A percentile compares a stretch with the other conserved stretches of the same genome.
These are phyloP conservation scores for Neurospora sp. DNA, from an alignment of 495 filamentous ascomycete genomes.

Conservation along the genomic window DNA sequence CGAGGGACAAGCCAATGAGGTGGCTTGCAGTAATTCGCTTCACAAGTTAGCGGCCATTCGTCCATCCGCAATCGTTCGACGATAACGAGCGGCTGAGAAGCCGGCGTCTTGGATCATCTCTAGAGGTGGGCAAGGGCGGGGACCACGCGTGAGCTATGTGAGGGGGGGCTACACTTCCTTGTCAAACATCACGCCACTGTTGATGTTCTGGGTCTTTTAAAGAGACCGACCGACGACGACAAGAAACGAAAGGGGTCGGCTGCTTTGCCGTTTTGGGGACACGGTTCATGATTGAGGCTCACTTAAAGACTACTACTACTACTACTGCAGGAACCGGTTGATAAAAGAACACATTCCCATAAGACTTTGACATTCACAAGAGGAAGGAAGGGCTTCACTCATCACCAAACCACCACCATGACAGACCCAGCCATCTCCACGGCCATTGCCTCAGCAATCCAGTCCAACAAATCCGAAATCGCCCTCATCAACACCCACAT, in stretches of 20 bases:
- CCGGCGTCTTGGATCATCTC: background rate
- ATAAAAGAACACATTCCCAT: background rate
- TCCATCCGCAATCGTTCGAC: background rate
- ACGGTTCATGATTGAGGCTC: background rate
- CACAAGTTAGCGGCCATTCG: background rate
- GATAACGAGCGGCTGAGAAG: background rate
- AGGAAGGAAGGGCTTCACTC: background rate
- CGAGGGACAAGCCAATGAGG: background rate
- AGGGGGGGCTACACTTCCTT: background rate
- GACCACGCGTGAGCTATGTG: background rate
- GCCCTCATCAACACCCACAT: conserved; percentile 40
- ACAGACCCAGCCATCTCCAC: conserved; percentile 10
- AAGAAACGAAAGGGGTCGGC: background rate
- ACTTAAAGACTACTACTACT: too few relatives aligned
- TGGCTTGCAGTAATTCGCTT: background rate
- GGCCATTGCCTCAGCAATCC: conserved; percentile 8
- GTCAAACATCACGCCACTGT: background rate
- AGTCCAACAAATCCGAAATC: conserved; percentile 21
- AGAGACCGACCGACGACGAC: background rate
- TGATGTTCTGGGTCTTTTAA: background rate
- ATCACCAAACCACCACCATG: background rate
- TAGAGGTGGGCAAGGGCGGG: background rate
- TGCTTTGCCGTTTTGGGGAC: background rate
- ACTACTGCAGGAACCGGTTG: background rate
- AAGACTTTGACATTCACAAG: background rate